phyloP scores from a whole-genome alignment of 306 rosid genomes.

The Rosa lucieae region DNA sequence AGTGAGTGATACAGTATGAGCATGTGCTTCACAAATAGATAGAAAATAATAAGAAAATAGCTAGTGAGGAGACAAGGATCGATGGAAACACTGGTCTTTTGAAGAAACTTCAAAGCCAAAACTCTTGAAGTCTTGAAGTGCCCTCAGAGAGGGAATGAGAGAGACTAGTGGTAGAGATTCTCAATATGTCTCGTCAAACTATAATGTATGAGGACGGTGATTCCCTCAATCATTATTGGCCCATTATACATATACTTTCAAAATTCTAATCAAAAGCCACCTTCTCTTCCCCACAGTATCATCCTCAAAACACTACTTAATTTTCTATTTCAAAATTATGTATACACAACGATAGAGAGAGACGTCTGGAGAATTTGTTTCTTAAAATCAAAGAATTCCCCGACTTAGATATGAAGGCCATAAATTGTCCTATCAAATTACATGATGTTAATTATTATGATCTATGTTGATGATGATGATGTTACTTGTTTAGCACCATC shows the following conservation, averaged over 20 bases:
- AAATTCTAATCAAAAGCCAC: constrained; percentile 36
- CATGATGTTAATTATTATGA: constrained; percentile 17
- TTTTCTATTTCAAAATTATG: neutral
- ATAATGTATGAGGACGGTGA: constrained; percentile 41
- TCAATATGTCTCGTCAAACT: constrained; percentile 66
- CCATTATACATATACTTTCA: constrained; percentile 28
- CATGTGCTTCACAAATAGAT: neutral
- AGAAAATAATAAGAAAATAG: neutral
- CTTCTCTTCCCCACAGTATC: constrained; percentile 32
- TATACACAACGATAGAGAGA: constrained; percentile 5
- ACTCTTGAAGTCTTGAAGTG: neutral
- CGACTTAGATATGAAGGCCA: neutral
- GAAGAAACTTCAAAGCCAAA: constrained; percentile 31
- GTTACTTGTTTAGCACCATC: constrained; percentile 9
- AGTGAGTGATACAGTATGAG: neutral
- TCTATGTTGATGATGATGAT: neutral
- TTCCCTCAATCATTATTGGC: constrained; percentile 42
- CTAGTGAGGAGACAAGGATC: constrained; percentile 13
- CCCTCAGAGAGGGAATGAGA: constrained; percentile 27
- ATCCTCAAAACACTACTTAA: constrained; percentile 28
- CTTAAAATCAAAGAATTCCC: constrained; percentile 18
- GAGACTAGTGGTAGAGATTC: constrained; percentile 52
- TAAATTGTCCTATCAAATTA: constrained; percentile 45
- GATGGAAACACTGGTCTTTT: constrained; percentile 34
- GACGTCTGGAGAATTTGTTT: constrained; percentile 33